These are phyloP conservation scores for Vitis rupestris DNA, from an alignment of 164 flowering plant species.

Conservation along the genomic window DNA sequence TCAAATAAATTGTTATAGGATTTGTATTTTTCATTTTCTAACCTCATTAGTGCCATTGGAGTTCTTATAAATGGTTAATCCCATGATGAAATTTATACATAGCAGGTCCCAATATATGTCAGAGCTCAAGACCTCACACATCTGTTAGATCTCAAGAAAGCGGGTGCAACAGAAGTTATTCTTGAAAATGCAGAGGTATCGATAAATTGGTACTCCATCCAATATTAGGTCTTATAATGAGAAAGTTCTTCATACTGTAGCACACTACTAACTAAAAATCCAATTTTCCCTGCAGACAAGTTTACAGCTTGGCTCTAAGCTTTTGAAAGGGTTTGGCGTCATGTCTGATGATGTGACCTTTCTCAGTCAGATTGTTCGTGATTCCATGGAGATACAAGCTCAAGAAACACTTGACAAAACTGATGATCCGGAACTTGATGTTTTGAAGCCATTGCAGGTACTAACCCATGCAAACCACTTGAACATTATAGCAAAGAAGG, in stretches of 20 bases:
- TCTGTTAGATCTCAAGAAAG: slow-evolving; percentile 86
- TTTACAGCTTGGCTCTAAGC: slow-evolving; percentile 92
- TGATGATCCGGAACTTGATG: slow-evolving; percentile 44
- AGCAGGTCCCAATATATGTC: slow-evolving; percentile 88
- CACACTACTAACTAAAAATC: background rate
- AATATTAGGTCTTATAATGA: background rate
- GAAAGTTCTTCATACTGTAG: background rate
- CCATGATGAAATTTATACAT: slow-evolving; percentile 4
- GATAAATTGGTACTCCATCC: background rate
- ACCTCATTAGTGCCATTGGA: no score
- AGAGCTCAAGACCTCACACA: slow-evolving; percentile 80
- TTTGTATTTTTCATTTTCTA: no score
- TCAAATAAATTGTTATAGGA: no score
- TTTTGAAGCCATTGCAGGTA: slow-evolving; percentile 91
- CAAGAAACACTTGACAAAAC: slow-evolving; percentile 44
- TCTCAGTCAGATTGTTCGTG: slow-evolving; percentile 75
- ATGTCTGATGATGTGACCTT: slow-evolving; percentile 96
- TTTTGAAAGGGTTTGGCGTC: slow-evolving; percentile 85
- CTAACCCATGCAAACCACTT: no score
- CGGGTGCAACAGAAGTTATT: slow-evolving; percentile 96
- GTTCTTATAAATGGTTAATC: background rate
- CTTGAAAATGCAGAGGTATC: slow-evolving; percentile 87
- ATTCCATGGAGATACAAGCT: slow-evolving; percentile 93
- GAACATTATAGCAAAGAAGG: no score
- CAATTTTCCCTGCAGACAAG: slow-evolving; percentile 66